Conservation (phyloP, 257 asterid genomes). For the Lantana camara region DNA sequence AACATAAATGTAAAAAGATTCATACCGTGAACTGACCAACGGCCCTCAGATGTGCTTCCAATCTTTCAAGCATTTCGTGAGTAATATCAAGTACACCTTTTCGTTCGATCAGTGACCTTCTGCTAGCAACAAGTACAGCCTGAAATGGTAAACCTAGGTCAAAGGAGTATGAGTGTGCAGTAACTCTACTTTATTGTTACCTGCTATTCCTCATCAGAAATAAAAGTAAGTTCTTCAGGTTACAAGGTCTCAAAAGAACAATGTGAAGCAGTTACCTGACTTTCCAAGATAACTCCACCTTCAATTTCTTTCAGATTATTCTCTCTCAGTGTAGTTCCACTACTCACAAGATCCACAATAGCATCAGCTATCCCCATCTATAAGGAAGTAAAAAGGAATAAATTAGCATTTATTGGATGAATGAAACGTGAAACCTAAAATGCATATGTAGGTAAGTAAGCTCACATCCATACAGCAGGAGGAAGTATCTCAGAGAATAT, state of each 20-base stretch:
- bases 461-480: slow-evolving; percentile 9
- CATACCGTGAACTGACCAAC: slow-evolving; percentile 86
- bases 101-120: slow-evolving; percentile 76
- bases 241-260: slow-evolving; percentile 8
- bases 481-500: slow-evolving; percentile 1
- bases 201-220: background rate
- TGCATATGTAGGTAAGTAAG: slow-evolving; percentile 14
- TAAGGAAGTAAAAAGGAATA: slow-evolving; percentile 17
- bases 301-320: slow-evolving; percentile 92
- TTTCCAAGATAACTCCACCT: slow-evolving; percentile 89
- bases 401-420: slow-evolving; percentile 19
- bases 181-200: slow-evolving; percentile 17
- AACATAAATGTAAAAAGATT: slow-evolving; percentile 7
- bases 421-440: slow-evolving; percentile 13
- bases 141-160: slow-evolving; percentile 38
- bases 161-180: slow-evolving; percentile 17
- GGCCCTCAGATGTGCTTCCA: slow-evolving; percentile 96
- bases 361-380: slow-evolving; percentile 99
- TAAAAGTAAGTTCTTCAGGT: slow-evolving; percentile 1
- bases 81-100: slow-evolving; percentile 79
- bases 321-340: slow-evolving; percentile 94
- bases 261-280: slow-evolving; percentile 66
- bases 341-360: slow-evolving; percentile 97
- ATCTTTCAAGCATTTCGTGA: slow-evolving; percentile 95
- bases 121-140: slow-evolving; percentile 96